Conservation (phyloP, 768 basidiomycete genomes). For the Rhizopogon vinicolor region DNA sequence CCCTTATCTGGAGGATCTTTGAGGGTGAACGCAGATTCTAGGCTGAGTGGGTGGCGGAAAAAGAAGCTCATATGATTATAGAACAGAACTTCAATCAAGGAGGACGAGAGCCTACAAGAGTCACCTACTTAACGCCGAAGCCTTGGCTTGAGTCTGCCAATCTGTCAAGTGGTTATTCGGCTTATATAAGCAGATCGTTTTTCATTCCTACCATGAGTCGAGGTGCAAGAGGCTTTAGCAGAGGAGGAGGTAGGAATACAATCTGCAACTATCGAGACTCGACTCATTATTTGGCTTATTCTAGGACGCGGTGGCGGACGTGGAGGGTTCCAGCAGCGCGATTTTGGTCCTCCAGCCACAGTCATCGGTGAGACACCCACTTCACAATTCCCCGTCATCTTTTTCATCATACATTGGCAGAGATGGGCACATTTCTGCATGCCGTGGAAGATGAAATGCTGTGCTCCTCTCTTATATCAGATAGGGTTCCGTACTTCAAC, state of each 20-base stretch:
- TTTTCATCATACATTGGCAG: slow-evolving; percentile 35
- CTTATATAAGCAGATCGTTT: slow-evolving; percentile 19
- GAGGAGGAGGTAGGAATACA: slow-evolving; percentile 43
- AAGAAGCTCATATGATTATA: slow-evolving; percentile 28
- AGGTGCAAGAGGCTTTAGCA: slow-evolving; percentile 50
- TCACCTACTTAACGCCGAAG: no score
- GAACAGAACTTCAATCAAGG: no score
- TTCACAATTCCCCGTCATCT: slow-evolving; percentile 2
- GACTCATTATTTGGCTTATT: background rate
- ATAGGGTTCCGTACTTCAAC: slow-evolving; percentile 99
- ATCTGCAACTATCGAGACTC: background rate
- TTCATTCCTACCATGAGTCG: slow-evolving; percentile 38
- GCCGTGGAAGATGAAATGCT: slow-evolving; percentile 99
- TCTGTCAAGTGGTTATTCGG: background rate
- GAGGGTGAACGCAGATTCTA: slow-evolving; percentile 24
- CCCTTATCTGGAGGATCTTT: slow-evolving; percentile 5
- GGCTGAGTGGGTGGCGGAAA: slow-evolving; percentile 21
- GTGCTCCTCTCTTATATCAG: slow-evolving; percentile 75
- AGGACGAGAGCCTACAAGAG: no score
- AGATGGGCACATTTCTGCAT: slow-evolving; percentile 90
- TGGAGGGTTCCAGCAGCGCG: slow-evolving; percentile 68
- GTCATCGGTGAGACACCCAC: slow-evolving; percentile 55
- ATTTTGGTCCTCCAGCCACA: slow-evolving; percentile 73
- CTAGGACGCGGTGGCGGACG: slow-evolving; percentile 60
- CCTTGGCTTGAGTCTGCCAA: no score